Conservation (phyloP, 768 basidiomycete species). For the Roridomyces roridus region DNA sequence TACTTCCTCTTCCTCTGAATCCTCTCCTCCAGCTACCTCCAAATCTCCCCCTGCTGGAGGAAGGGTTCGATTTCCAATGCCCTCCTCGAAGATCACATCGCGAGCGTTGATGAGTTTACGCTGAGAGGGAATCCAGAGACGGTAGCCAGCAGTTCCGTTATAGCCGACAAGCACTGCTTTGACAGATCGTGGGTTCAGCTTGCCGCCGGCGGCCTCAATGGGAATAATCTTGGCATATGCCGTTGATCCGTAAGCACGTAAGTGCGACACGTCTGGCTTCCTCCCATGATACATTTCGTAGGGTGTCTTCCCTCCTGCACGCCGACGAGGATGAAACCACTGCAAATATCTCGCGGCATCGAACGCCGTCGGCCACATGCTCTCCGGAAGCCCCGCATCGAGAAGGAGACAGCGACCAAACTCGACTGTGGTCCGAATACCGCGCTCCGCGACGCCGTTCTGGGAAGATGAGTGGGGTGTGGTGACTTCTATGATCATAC, state of each 20-base stretch:
- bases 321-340: conserved; percentile 9
- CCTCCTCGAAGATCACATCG: conserved; percentile 35
- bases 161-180: conserved; percentile 32
- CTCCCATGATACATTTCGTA: conserved; percentile 25
- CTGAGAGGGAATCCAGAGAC: conserved; percentile 13
- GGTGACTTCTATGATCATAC: conserved; percentile 25
- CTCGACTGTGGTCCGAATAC: no score
- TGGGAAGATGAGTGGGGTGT: no score
- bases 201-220: conserved; percentile 19
- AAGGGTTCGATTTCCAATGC: conserved; percentile 8
- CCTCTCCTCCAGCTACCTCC: background rate
- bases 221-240: conserved; percentile 33
- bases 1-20: background rate
- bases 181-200: conserved; percentile 17
- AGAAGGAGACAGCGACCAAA: conserved; percentile 27
- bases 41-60: no score
- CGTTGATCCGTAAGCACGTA: conserved; percentile 37
- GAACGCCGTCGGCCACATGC: conserved; percentile 23
- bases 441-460: no score
- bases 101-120: conserved; percentile 24
- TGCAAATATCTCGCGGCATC: conserved; percentile 26
- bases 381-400: conserved; percentile 27
- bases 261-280: conserved; percentile 33
- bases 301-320: conserved; percentile 12
- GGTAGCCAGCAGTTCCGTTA: conserved; percentile 26